Evolutionary conservation across 2,329 filamentous ascomycete species (phyloP), one percentile per base, ranked within the genome.

Genomic region (Verticillium tricorpus): DNA sequence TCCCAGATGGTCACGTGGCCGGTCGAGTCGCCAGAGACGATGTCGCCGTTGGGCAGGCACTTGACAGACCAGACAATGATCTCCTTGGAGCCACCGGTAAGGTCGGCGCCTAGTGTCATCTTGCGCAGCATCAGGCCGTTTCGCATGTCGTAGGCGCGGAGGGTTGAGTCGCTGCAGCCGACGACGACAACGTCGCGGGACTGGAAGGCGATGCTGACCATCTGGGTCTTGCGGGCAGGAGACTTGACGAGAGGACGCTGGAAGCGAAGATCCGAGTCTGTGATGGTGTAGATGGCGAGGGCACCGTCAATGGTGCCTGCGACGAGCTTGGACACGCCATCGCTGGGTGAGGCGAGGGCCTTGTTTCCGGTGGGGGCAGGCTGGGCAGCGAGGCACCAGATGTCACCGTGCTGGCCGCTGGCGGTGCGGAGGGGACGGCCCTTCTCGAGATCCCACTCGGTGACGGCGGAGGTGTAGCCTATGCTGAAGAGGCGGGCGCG

Each of bases 131-230:
- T 82, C 59, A 87, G 84, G 15, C 92, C 91, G 71, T 86, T 94
- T 58, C 90, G 84, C 67, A 92, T 89, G 73, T 98, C 93, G 76
- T 93, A 96, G 60, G 95, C 85, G 65, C 94, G 89, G 67, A 99
- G 95, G n/a, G 88, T 92, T 75, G 93, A 93, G 77, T 99, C 94
- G n/a, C 93, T 94, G 74, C 95, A 98, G 25, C 95, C 95, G 39
- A 94, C 93, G 52, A 97, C 86, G 62, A 94, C 88, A 37, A 88
- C 87, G 70, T 94, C 86, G 62, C 90, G 87, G 67, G 91, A 89
- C 76, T 97, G 93, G 77, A 96, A 99, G 28, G 90, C 86, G 65
- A 99, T 88, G 77, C 92, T 97, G 69, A 98, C 87, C 72, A 96
- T 94, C 70, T 94, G 89, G 37, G 92, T 88, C 76, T 90, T 93